A percentile compares a stretch with the other conserved stretches of the same genome.
These are phyloP conservation scores for Scopulariopsis brevicaulis DNA, from an alignment of 2,329 filamentous ascomycete species.

Conservation along the genomic window DNA sequence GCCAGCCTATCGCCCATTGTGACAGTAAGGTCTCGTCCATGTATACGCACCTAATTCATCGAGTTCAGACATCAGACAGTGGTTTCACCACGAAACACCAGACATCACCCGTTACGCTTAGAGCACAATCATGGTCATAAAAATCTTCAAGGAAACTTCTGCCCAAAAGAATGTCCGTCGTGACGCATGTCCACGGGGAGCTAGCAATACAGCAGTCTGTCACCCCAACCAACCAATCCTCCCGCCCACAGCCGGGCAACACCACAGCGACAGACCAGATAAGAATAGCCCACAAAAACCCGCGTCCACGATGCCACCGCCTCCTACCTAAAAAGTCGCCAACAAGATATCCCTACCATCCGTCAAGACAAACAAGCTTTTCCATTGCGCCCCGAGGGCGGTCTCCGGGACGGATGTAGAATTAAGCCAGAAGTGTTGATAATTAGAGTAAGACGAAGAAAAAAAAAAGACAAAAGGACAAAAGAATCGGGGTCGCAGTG, in stretches of 20 bases:
- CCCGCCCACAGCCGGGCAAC: not conserved
- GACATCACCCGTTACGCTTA: not conserved
- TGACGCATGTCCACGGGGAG: not conserved
- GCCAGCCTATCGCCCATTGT: not conserved
- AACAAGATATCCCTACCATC: not conserved
- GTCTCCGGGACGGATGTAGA: conserved; percentile 3
- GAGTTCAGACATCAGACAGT: not conserved
- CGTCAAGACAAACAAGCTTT: conserved; percentile 4
- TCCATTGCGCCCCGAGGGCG: conserved; percentile 3
- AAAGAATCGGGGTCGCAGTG: conserved; percentile 15
- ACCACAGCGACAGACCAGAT: not conserved
- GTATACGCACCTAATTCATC: not conserved
- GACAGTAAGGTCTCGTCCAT: too few relatives aligned
- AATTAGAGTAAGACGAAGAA: not conserved
- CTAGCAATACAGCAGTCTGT: not conserved
- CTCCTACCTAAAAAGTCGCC: conserved; percentile 1
- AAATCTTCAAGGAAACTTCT: not conserved
- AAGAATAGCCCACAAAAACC: not conserved
- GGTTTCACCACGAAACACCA: not conserved
- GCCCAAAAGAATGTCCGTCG: not conserved
- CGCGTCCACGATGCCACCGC: conserved; percentile 1
- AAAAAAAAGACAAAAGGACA: conserved; percentile 23
- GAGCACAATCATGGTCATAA: not conserved
- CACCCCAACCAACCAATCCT: not conserved
- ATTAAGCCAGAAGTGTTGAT: not conserved